Evolutionary conservation across 192 early-diverging fungal genomes (phyloP), one percentile per base, ranked within the genome.

Genomic region (Phlyctochytrium planicorne): DNA sequence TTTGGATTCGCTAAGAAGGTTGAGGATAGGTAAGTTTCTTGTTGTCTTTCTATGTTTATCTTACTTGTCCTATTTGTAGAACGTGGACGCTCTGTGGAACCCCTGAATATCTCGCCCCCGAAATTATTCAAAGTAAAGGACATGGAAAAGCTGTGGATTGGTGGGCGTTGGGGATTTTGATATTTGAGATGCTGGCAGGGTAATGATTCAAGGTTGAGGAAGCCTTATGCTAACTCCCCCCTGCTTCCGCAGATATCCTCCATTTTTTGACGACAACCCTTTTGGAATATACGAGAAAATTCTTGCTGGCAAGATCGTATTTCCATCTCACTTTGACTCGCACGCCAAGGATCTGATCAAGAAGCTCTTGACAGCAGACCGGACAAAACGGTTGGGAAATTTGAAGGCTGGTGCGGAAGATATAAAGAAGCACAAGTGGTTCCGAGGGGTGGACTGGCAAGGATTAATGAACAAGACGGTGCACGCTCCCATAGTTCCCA

Each of bases 221-320:
- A 47, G 6, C 20, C 40, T 47, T 55, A 29, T 53, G n/a, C 34
- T 59, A 23, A 72, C 70, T 25, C 34, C 31, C 31, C n/a, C n/a
- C n/a, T n/a, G n/a, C n/a, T n/a, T 17, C 12, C 60, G 29, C 90
- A 35, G 94, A 87, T 69, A 94, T 70, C 96, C 96, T 66, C 96
- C 96, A 1, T 98, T 97, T 80, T 97, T 91, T 75, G 96, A 97
- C 81, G 95, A 98, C 75, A 93, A 93, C 68, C 91, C 95, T 34
- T 97, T 96, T 78, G 93, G 93, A 29, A 98, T 98, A 72, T 98
- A 98, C 79, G 96, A 97, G 80, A 98, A 98, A 78, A 98, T 98
- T 71, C 80, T 98, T 29, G 89, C 86, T 1, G 95, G 96, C 52
- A 88, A 87, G 67, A 88, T 97, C 52, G 88, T 83, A 47, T 98